A percentile compares a stretch with the other conserved stretches of the same genome.
These are phyloP conservation scores for Chlorella sorokiniana DNA, from an alignment of 139 green algal genomes.

Conservation along the genomic window DNA sequence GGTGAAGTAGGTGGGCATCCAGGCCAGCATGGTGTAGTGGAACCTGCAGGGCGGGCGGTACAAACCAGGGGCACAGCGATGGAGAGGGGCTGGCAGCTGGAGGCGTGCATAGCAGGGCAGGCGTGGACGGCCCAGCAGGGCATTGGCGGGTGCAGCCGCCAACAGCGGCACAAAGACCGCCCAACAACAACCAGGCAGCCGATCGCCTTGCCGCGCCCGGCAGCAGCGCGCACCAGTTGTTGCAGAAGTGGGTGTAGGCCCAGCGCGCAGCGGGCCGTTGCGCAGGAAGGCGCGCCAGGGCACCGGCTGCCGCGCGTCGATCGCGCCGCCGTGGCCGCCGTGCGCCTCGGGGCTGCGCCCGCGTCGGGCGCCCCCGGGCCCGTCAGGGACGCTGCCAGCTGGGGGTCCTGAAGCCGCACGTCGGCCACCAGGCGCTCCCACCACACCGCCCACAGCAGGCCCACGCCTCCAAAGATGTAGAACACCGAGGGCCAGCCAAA, in stretches of 20 bases:
- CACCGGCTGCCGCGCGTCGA: conserved; percentile 41
- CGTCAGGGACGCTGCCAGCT: conserved; percentile 40
- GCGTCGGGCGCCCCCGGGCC: background rate
- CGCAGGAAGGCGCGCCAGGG: conserved; percentile 90
- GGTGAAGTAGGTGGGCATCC: conserved; percentile 96
- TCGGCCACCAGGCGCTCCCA: conserved; percentile 68
- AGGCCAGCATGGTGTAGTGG: conserved; percentile 95
- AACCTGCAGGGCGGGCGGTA: conserved; percentile 58
- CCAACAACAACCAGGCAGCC: background rate
- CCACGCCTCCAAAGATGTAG: conserved; percentile 81
- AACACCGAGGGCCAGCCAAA: conserved; percentile 90
- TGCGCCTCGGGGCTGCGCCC: background rate
- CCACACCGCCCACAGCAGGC: conserved; percentile 83
- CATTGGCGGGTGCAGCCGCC: no score
- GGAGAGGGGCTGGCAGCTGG: background rate
- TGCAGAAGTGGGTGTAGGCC: conserved; percentile 95
- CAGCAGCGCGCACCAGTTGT: conserved; percentile 86
- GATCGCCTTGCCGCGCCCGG: background rate
- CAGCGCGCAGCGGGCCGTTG: conserved; percentile 72
- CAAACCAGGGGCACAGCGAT: background rate
- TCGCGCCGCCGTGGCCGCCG: conserved; percentile 11
- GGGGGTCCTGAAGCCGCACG: conserved; percentile 43
- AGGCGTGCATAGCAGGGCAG: no score
- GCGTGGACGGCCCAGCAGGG: no score
- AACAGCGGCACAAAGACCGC: no score